Conservation (phyloP, 306 rosid genomes). For the Dalbergia oliveri region DNA sequence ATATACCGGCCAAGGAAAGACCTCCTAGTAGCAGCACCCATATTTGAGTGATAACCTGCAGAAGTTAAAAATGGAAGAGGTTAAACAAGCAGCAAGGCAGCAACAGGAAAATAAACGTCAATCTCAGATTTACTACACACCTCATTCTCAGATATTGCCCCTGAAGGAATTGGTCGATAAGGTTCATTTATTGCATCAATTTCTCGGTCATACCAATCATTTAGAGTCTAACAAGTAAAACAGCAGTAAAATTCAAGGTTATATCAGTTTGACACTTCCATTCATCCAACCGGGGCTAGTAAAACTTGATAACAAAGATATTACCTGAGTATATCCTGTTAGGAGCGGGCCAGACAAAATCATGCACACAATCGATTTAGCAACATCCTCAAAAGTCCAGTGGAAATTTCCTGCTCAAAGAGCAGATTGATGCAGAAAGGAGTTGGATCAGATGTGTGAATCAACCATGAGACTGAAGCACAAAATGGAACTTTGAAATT, state of each 20-base stretch:
- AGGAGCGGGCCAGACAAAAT: conserved; percentile 94
- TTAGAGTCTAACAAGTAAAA: conserved; percentile 69
- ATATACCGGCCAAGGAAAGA: conserved; percentile 73
- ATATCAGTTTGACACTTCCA: conserved; percentile 37
- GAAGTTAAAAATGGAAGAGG: conserved; percentile 9
- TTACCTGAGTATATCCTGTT: conserved; percentile 95
- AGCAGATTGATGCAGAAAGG: conserved; percentile 37
- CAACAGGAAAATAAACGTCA: conserved; percentile 3
- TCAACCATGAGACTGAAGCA: conserved; percentile 38
- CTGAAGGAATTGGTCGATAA: conserved; percentile 98
- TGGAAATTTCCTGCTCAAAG: conserved; percentile 84
- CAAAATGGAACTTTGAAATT: conserved; percentile 19
- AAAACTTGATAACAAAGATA: neutral
- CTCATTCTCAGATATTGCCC: conserved; percentile 95
- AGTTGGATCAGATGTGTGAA: conserved; percentile 33
- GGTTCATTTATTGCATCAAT: conserved; percentile 98
- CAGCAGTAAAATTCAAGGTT: conserved; percentile 22
- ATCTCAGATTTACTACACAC: conserved; percentile 49
- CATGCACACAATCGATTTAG: conserved; percentile 90
- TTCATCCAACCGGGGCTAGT: neutral
- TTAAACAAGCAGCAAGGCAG: neutral
- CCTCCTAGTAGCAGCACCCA: conserved; percentile 97
- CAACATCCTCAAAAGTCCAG: conserved; percentile 88
- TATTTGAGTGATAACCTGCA: conserved; percentile 93
- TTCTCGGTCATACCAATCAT: conserved; percentile 99